Percentiles rank a stretch among this genome's conserved stretches.
Evolutionary conservation across 2,329 filamentous ascomycete species (phyloP).

Genomic region (Fusarium coffeatum): DNA sequence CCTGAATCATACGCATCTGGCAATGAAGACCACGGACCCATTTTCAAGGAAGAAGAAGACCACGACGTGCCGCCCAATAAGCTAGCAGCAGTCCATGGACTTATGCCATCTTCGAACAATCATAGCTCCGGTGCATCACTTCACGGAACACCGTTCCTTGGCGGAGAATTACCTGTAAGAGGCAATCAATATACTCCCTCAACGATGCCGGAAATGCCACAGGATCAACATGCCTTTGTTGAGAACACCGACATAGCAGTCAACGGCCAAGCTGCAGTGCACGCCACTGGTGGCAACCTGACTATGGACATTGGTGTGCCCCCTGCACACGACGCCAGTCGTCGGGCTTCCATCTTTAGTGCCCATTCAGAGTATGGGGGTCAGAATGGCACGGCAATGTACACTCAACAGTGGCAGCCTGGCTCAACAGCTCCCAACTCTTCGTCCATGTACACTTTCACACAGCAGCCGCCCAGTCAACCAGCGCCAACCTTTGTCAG

Average conservation of each 20-base stretch:
- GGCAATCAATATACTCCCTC: conserved; percentile 54
- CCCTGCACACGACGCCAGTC: conserved; percentile 58
- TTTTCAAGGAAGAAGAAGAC: conserved; percentile 59
- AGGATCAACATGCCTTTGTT: conserved; percentile 57
- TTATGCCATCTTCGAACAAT: conserved; percentile 53
- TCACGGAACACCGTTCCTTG: conserved; percentile 54
- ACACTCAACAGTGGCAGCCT: conserved; percentile 59
- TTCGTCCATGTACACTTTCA: conserved; percentile 60
- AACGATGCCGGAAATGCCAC: conserved; percentile 57
- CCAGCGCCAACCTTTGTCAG: conserved; percentile 49
- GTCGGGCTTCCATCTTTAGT: conserved; percentile 59
- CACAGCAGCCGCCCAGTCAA: conserved; percentile 52
- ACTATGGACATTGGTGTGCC: conserved; percentile 59
- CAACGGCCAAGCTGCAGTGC: conserved; percentile 51
- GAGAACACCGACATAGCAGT: conserved; percentile 53
- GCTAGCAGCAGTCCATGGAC: conserved; percentile 48
- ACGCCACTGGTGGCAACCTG: conserved; percentile 51
- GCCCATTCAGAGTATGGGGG: conserved; percentile 56
- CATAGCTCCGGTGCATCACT: conserved; percentile 51
- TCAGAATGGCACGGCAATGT: conserved; percentile 54
- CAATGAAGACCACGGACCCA: conserved; percentile 55
- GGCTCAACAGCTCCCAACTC: conserved; percentile 56
- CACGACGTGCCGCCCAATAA: conserved; percentile 54
- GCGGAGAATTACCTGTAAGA: conserved; percentile 58
- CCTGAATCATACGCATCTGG: conserved; percentile 61